phyloP scores from a whole-genome alignment of 1,284 basidiomycete genomes.

The Paramarasmius palmivorus region DNA sequence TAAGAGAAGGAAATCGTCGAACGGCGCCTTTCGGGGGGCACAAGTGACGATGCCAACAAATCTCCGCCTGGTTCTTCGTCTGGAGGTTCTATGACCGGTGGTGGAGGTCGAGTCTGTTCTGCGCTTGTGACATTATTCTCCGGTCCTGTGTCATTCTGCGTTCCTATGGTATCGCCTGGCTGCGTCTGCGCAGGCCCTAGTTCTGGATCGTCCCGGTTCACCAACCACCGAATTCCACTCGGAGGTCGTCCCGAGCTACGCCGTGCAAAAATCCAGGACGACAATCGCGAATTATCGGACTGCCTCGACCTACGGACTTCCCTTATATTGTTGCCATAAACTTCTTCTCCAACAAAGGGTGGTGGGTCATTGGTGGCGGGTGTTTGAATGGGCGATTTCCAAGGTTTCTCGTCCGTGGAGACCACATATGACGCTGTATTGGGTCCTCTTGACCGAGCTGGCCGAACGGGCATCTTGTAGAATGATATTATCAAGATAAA shows the following conservation, averaged over 20 bases:
- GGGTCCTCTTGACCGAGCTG: conserved; percentile 12
- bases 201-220: conserved; percentile 35
- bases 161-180: background rate
- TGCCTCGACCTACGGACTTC: conserved; percentile 13
- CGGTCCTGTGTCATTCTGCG: background rate
- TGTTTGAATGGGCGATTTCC: conserved; percentile 1
- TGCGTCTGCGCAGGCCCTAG: conserved; percentile 13
- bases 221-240: conserved; percentile 33
- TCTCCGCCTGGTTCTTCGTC: background rate
- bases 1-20: conserved; percentile 28
- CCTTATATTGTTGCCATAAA: too few species aligned
- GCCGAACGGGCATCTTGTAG: conserved; percentile 31
- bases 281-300: conserved; percentile 29
- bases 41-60: background rate
- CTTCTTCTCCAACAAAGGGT: background rate
- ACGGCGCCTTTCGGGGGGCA: too few species aligned
- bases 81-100: background rate
- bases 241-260: conserved; percentile 23
- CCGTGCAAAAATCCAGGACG: conserved; percentile 34
- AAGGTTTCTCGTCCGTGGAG: conserved; percentile 23
- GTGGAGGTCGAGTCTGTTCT: background rate
- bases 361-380: conserved; percentile 3
- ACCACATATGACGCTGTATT: conserved; percentile 15
- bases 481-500: conserved; percentile 56
- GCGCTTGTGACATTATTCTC: background rate